Conservation (phyloP, 2,329 filamentous ascomycete species). For the Cadophora sp. region DNA sequence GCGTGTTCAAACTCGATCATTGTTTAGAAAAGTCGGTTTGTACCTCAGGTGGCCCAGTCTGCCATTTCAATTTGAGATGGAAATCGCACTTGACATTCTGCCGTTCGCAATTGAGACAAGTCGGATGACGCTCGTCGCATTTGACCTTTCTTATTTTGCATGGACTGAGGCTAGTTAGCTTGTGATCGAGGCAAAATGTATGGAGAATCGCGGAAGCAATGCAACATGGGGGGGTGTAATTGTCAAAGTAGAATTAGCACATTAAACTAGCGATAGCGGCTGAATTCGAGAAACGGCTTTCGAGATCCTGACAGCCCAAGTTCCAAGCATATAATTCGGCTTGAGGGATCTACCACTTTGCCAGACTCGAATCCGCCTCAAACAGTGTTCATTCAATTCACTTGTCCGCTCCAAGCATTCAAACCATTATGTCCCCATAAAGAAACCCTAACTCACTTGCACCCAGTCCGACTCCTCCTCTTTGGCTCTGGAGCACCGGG, state of each 20-base stretch:
- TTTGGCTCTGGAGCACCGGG: constrained; percentile 69
- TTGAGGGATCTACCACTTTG: not conserved
- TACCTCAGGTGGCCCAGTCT: constrained; percentile 46
- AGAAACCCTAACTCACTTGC: constrained; percentile 58
- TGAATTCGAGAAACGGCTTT: not conserved
- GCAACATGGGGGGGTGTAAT: not conserved
- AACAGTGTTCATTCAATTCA: not conserved
- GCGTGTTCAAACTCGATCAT: not conserved
- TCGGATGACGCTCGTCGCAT: constrained; percentile 80
- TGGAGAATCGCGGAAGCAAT: not conserved
- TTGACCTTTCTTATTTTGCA: constrained; percentile 83
- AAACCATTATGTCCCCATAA: not conserved
- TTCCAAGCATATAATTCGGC: not conserved
- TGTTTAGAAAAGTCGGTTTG: not conserved
- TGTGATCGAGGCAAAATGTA: not conserved
- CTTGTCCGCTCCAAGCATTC: not conserved
- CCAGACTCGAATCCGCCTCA: not conserved
- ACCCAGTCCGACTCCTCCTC: constrained; percentile 70
- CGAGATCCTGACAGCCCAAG: not conserved
- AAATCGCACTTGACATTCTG: constrained; percentile 80
- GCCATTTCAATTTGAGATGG: constrained; percentile 82
- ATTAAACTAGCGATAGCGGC: not conserved
- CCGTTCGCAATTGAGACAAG: constrained; percentile 74
- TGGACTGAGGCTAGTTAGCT: constrained; percentile 58
- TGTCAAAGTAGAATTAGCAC: not conserved